phyloP scores from a whole-genome alignment of 208 protist species.

The Trichomonas vaginalis region DNA sequence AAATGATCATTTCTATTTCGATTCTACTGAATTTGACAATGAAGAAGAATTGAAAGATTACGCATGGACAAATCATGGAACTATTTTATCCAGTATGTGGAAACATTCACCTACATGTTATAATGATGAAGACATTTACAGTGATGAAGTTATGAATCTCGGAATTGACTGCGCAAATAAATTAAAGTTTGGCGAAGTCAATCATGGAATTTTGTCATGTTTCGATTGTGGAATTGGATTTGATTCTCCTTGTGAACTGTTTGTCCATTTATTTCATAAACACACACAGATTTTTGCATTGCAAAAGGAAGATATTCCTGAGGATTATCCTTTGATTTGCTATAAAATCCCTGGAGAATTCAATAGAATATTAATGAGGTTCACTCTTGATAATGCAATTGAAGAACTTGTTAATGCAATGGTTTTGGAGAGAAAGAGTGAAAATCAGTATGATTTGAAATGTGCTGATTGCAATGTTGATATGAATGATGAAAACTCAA shows the following conservation, averaged over 20 bases:
- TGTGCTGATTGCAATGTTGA: not conserved
- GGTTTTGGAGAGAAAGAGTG: not conserved
- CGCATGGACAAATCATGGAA: not conserved
- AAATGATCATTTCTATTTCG: not conserved
- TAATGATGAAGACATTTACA: not conserved
- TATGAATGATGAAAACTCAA: not conserved
- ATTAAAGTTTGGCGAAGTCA: not conserved
- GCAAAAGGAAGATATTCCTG: not conserved
- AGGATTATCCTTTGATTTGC: not conserved
- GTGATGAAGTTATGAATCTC: not conserved
- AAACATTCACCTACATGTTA: not conserved
- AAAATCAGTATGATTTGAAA: not conserved
- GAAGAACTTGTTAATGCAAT: not conserved
- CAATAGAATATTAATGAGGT: not conserved
- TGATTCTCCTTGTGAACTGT: not conserved
- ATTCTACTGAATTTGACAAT: not conserved
- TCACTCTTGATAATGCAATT: not conserved
- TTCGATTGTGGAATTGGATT: not conserved
- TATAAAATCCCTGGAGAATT: not conserved
- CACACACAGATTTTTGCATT: not conserved
- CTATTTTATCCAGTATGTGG: not conserved
- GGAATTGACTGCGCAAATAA: not conserved
- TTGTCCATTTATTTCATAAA: not conserved
- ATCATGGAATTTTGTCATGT: not conserved
- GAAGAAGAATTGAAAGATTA: not conserved